These are phyloP conservation scores for Trametes versicolor DNA, from an alignment of 1,284 basidiomycete genomes.

Conservation along the genomic window DNA sequence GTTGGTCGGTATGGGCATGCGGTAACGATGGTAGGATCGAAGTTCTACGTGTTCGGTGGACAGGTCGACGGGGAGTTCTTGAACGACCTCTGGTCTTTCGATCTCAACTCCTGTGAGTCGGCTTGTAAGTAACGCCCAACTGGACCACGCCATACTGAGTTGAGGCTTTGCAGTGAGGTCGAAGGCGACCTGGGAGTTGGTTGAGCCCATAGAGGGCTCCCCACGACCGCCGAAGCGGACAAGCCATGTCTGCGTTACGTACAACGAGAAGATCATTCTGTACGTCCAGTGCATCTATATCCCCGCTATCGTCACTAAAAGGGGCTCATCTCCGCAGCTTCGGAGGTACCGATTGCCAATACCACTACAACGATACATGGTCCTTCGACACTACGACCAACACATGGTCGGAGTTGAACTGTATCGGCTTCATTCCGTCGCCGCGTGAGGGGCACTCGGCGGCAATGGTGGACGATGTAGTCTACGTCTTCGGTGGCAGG, in stretches of 20 bases:
- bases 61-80: slow-evolving; percentile 97
- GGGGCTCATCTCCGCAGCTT: slow-evolving; percentile 65
- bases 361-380: slow-evolving; percentile 99
- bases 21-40: slow-evolving; percentile 91
- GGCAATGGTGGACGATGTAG: slow-evolving; percentile 94
- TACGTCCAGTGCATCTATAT: slow-evolving; percentile 50
- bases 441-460: slow-evolving; percentile 98
- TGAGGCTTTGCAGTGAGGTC: slow-evolving; percentile 63
- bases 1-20: slow-evolving; percentile 96
- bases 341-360: slow-evolving; percentile 97
- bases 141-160: slow-evolving; percentile 12
- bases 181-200: slow-evolving; percentile 83
- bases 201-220: slow-evolving; percentile 65
- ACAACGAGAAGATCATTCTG: slow-evolving; percentile 89
- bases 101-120: slow-evolving; percentile 89
- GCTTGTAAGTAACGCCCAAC: not conserved
- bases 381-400: slow-evolving; percentile 87
- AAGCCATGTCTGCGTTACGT: slow-evolving; percentile 91
- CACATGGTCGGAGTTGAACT: slow-evolving; percentile 93
- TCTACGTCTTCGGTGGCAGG: slow-evolving; percentile 94
- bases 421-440: slow-evolving; percentile 97
- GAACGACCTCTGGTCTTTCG: slow-evolving; percentile 97
- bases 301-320: slow-evolving; percentile 15
- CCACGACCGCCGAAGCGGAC: slow-evolving; percentile 89
- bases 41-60: slow-evolving; percentile 96